Evolutionary conservation across 192 early-diverging fungal genomes (phyloP), one percentile per base, ranked within the genome.

Genomic region (Blastocladiella britannica): DNA sequence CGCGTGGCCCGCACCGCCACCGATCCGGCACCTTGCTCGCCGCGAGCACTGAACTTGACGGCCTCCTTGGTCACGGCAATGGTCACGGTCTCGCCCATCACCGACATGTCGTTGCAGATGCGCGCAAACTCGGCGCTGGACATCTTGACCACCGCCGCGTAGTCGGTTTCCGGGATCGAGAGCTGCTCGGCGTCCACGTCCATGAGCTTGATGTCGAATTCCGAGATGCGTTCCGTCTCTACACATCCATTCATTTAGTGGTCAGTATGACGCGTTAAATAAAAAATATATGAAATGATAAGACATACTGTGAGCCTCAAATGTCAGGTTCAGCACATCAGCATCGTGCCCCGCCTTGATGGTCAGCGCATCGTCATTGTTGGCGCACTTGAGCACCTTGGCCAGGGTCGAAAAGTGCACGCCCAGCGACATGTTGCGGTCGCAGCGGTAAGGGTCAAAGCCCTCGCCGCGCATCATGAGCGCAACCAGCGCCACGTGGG

Each of bases 181-280:
- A 96, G 75, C 65, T 92, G 85, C 58, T 98, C 94, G 43, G 78
- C 78, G 69, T 98, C 94, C 67, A 98, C 94, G 66, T 93, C 89
- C 91, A 98, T 95, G 43, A 98, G 78, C 77, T 96, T 98, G 52
- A 98, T 73, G 58, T 93, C 87, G 69, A 88, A 98, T 67, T 98
- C 91, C 53, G 79, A 82, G 55, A 84, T 71, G 31, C 78, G 74
- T 52, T 86, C 86, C 58, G 74, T 72, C 53, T 68, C 71, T 67
- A 51, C n/a, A n/a, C n/a, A n/a, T n/a, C n/a, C n/a, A n/a, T n/a
- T n/a, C 5, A 20, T 4, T 4, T 0, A 9, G 15, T 20, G 54
- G 20, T 28, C 8, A 56, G 29, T 9, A 4, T 2, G 0, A 30
- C 31, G 1, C 5, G 22, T 55, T 4, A 55, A 7, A 0, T 30